A percentile compares a stretch with the other conserved stretches of the same genome.
These are phyloP conservation scores for Dioszegia aurantiaca DNA, from an alignment of 768 basidiomycete species.

Conservation along the genomic window DNA sequence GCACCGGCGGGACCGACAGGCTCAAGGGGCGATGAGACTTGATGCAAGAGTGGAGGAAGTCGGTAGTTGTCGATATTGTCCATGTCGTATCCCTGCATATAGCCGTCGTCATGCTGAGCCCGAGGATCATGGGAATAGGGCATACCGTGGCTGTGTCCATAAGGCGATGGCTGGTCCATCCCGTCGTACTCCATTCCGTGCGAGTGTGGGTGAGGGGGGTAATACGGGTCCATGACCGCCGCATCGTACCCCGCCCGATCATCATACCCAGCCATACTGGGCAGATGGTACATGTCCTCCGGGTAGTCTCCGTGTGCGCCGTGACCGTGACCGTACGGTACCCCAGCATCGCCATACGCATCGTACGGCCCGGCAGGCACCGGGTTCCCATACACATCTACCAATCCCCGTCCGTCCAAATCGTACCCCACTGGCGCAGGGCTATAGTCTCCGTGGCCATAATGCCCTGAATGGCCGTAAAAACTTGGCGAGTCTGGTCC, in stretches of 20 bases:
- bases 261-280: constrained; percentile 25
- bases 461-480: not conserved
- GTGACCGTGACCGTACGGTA: not conserved
- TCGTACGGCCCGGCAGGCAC: not conserved
- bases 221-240: not conserved
- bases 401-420: not conserved
- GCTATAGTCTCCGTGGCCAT: constrained; percentile 21
- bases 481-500: constrained; percentile 18
- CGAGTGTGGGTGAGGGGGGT: not conserved
- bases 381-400: not conserved
- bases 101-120: not conserved
- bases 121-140: too few species aligned
- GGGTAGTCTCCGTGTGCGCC: too few species aligned
- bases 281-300: constrained; percentile 36
- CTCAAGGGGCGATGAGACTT: too few species aligned
- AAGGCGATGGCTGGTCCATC: not conserved
- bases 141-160: not conserved
- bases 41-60: constrained; percentile 9
- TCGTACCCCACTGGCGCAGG: constrained; percentile 20
- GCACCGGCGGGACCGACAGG: not conserved
- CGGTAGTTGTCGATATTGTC: not conserved
- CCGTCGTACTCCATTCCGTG: constrained; percentile 10
- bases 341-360: constrained; percentile 14
- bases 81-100: not conserved
- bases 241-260: constrained; percentile 6